Conservation (phyloP, 768 basidiomycete genomes). For the Fistulinella prunicolor region DNA sequence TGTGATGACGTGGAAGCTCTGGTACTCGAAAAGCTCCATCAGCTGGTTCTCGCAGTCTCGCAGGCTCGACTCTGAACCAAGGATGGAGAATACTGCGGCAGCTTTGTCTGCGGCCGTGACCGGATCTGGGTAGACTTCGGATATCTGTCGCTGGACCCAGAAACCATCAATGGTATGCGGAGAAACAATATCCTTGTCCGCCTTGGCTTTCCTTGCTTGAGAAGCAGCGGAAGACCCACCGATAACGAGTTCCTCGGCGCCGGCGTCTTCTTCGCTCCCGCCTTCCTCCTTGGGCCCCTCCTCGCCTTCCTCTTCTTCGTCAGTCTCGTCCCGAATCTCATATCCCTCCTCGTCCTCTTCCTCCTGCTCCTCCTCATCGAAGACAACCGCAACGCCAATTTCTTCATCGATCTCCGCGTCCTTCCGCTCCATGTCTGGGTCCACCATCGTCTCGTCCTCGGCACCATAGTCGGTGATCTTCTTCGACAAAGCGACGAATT, state of each 20-base stretch:
- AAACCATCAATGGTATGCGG: conserved; percentile 94
- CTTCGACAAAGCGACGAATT: conserved; percentile 81
- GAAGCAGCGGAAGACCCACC: conserved; percentile 60
- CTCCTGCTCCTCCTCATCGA: conserved; percentile 96
- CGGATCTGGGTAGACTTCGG: conserved; percentile 89
- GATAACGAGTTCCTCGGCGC: conserved; percentile 73
- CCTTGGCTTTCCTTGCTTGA: conserved; percentile 45
- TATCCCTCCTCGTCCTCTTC: conserved; percentile 89
- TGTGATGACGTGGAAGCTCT: conserved; percentile 85
- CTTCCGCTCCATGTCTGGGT: conserved; percentile 77
- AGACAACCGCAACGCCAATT: conserved; percentile 95
- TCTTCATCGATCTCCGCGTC: conserved; percentile 94
- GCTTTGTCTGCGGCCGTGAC: conserved; percentile 94
- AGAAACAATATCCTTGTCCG: conserved; percentile 76
- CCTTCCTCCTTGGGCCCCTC: conserved; percentile 43
- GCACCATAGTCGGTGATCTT: conserved; percentile 95
- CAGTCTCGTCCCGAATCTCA: conserved; percentile 81
- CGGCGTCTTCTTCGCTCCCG: conserved; percentile 44
- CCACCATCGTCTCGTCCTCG: conserved; percentile 75
- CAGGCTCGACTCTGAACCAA: conserved; percentile 80
- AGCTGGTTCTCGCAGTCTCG: conserved; percentile 95
- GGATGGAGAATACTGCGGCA: conserved; percentile 74
- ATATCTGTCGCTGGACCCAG: conserved; percentile 96
- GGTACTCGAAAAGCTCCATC: conserved; percentile 95
- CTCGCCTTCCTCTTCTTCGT: conserved; percentile 62